Base-by-base conservation (phyloP, 1,139 yeast species). In the Oligophagozyma castellii region DNA sequence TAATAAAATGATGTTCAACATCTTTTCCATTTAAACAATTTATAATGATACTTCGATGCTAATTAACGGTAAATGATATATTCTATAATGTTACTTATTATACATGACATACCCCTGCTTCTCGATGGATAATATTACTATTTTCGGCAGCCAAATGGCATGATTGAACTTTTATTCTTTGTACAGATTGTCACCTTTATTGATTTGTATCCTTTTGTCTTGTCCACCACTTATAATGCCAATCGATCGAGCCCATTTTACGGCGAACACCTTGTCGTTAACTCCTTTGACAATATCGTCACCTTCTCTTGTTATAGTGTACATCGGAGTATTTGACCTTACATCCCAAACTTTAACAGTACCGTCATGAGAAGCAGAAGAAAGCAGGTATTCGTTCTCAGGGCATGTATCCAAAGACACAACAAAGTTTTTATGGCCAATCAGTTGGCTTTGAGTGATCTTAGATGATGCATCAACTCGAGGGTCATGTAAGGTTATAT, bases 301-400 rank as follows among this genome's bases (percentile, higher is more conserved):
- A 19, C 67, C 63, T 42, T 76, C 73, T 53, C 95, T 70, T 15
- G 80, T 69, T 30, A 86, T 72, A n/a, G 93, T 80, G 53, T 78
- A 80, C 59, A 84, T 63, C n/a, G 93, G 67, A 44, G 75, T 71
- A 40, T 75, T 80, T 2, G 95, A 78, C 47, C 99, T 72, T 8
- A 86, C 69, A 55, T 89, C 99, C 99, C 99, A 89, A 13, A 89
- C 78, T 44, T 84, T 76, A 24, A 79, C 92, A 2, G 94, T 79
- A 15, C 96, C 95, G 55, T 89, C 99, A 51, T 84, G 95, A 10
- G 95, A 83, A 12, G 79, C 93, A 5, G 94, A 79, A 13, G 83
- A 73, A 47, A 89, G 68, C 74, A 83, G 71, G 55, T 81, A 75
- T 29, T 71, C 79, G 43, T 73, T 77, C 38, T 68, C 70, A 7